phyloP scores from a whole-genome alignment of 441 rosid genomes.

The Adansonia gregorii region DNA sequence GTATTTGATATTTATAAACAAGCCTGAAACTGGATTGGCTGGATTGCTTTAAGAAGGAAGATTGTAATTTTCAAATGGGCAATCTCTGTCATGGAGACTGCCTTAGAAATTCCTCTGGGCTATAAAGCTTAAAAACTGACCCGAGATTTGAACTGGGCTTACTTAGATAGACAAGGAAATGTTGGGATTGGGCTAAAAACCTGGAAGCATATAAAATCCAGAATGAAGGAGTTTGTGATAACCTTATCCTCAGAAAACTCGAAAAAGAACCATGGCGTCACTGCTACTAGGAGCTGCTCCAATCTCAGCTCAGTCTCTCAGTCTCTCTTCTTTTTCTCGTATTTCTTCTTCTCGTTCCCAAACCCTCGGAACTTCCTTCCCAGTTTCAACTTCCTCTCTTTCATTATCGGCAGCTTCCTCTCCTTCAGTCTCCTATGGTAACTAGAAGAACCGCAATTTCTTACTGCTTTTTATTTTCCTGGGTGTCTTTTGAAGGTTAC shows the following conservation, averaged over 20 bases:
- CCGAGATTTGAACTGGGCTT: background rate
- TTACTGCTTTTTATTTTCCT: background rate
- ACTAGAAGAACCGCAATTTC: background rate
- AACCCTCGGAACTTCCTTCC: conserved; percentile 45
- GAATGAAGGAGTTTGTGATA: background rate
- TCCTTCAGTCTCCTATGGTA: conserved; percentile 50
- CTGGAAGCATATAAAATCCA: background rate
- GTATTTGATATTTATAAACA: no score
- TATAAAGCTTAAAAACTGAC: background rate
- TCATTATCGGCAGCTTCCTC: conserved; percentile 46
- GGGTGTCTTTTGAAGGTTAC: background rate
- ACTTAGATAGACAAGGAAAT: background rate
- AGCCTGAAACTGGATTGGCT: no score
- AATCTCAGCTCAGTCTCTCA: conserved; percentile 27
- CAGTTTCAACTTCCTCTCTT: conserved; percentile 37
- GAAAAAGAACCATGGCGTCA: conserved; percentile 43
- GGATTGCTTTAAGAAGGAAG: background rate
- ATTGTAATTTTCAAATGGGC: background rate
- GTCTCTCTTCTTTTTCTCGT: conserved; percentile 21
- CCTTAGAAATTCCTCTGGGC: background rate
- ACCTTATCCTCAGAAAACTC: conserved; percentile 20
- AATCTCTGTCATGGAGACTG: background rate
- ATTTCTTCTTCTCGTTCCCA: conserved; percentile 61
- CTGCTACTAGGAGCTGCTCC: conserved; percentile 48
- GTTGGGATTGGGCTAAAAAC: background rate